These are phyloP conservation scores for Spergularia bocconei DNA, from an alignment of 148 eudicot species.

Conservation along the genomic window DNA sequence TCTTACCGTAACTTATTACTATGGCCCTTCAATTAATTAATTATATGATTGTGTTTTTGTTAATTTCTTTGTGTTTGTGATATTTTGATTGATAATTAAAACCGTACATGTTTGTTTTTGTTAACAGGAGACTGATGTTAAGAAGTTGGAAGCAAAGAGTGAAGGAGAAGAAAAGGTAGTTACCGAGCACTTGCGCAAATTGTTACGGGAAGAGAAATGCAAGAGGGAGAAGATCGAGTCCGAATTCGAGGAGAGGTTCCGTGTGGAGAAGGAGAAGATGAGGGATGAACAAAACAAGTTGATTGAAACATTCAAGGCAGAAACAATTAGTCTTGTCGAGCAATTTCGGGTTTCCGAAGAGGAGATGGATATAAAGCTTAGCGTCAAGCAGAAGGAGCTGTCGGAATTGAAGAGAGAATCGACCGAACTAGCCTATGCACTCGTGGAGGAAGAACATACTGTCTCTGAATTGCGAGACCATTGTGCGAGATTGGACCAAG, in stretches of 20 bases:
- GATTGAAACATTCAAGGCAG: not conserved
- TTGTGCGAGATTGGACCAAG: too few species aligned
- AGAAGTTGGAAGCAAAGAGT: not conserved
- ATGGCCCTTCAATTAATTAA: too few species aligned
- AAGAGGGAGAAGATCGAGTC: not conserved
- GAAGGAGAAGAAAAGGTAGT: not conserved
- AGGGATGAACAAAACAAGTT: not conserved
- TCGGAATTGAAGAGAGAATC: not conserved
- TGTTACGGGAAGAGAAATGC: not conserved
- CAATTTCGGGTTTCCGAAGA: not conserved
- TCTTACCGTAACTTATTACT: too few species aligned
- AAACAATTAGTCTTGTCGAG: not conserved
- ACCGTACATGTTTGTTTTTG: too few species aligned
- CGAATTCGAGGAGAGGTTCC: not conserved
- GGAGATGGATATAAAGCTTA: not conserved
- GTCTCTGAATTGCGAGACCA: too few species aligned
- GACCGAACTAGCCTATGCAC: not conserved
- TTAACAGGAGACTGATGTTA: not conserved
- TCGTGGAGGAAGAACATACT: too few species aligned
- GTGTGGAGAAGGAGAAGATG: not conserved
- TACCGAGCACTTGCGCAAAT: not conserved
- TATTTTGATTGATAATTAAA: not conserved
- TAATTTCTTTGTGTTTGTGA: too few species aligned
- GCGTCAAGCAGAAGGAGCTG: not conserved
- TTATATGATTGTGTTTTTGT: too few species aligned